A percentile compares a stretch with the other conserved stretches of the same genome.
These are phyloP conservation scores for Lagenaria siceraria DNA, from an alignment of 306 rosid species.

Conservation along the genomic window DNA sequence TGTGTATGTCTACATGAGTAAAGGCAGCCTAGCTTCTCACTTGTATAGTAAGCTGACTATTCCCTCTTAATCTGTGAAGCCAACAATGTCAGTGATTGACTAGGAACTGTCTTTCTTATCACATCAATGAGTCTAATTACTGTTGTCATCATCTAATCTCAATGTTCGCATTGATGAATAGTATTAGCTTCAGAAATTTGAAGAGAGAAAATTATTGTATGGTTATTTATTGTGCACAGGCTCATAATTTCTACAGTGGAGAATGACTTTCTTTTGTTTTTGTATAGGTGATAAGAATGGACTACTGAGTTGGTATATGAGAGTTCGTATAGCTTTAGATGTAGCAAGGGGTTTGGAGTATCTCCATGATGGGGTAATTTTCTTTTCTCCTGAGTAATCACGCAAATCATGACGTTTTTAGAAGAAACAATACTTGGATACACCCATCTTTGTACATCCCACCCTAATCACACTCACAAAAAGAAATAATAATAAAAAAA, in stretches of 20 bases:
- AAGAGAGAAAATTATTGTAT: neutral
- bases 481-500: too few relatives aligned
- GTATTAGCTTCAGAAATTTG: neutral
- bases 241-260: neutral
- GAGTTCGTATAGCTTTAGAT: constrained; percentile 77
- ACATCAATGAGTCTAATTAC: neutral
- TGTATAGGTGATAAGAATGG: constrained; percentile 49
- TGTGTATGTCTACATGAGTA: constrained; percentile 83
- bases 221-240: neutral
- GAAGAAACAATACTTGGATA: neutral
- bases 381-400: neutral
- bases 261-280: neutral
- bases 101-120: neutral
- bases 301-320: constrained; percentile 64
- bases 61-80: neutral
- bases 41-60: constrained; percentile 56
- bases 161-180: neutral
- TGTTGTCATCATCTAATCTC: neutral
- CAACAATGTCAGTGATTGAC: neutral
- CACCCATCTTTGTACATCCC: too few relatives aligned
- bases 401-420: neutral
- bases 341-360: constrained; percentile 95
- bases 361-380: constrained; percentile 95
- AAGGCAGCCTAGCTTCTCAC: constrained; percentile 94
- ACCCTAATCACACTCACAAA: too few relatives aligned